phyloP scores from a whole-genome alignment of 352 stramenopile genomes.

The Globisporangium takayamanum region DNA sequence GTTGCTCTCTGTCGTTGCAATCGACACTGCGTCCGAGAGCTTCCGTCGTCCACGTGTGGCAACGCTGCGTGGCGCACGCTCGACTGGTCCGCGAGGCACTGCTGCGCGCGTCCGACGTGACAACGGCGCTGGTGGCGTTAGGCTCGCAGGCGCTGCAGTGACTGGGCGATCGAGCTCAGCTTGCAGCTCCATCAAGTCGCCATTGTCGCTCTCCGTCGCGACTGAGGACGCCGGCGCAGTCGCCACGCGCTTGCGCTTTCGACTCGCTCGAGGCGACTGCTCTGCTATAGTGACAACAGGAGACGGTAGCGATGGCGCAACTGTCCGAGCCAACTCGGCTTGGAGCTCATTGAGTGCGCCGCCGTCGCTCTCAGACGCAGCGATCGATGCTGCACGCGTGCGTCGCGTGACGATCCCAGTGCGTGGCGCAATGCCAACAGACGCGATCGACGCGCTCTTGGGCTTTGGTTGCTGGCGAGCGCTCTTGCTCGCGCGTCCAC shows the following conservation, averaged over 20 bases:
- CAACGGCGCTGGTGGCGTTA: neutral
- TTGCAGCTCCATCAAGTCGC: conserved; percentile 3
- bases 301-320: neutral
- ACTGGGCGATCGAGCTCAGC: conserved; percentile 3
- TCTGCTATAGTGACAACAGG: neutral
- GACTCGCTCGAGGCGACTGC: neutral
- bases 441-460: neutral
- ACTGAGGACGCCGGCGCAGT: neutral
- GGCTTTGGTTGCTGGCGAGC: neutral
- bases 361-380: conserved; percentile 3
- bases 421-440: conserved; percentile 7
- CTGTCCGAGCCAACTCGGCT: conserved; percentile 5
- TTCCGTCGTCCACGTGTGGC: neutral
- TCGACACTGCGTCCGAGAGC: conserved; percentile 13
- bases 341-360: conserved; percentile 4
- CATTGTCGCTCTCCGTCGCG: conserved; percentile 2
- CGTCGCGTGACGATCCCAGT: neutral
- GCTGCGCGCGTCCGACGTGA: neutral
- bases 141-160: conserved; percentile 5
- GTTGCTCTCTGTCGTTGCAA: conserved; percentile 21
- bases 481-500: neutral
- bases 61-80: neutral
- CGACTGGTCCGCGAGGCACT: neutral
- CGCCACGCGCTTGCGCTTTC: neutral
- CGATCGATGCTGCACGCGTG: conserved; percentile 5